A percentile compares a stretch with the other conserved stretches of the same genome.
phyloP scores from a whole-genome alignment of 1,139 yeast species.

The Saccharomyces hybrid region DNA sequence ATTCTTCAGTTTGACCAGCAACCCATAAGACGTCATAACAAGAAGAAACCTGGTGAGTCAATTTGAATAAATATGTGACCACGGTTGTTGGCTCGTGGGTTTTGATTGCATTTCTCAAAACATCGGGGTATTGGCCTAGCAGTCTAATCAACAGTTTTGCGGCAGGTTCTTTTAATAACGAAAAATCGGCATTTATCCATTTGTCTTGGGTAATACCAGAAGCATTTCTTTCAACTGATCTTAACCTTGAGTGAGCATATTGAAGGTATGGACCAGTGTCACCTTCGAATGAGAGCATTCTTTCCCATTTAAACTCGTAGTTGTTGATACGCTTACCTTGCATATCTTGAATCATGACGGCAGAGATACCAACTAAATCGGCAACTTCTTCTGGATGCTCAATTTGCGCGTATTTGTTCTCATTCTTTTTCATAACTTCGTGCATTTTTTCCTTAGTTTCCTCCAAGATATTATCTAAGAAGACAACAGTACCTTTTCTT shows the following conservation, averaged over 20 bases:
- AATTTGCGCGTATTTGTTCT: constrained; percentile 84
- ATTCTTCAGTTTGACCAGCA: constrained; percentile 84
- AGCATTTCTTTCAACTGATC: constrained; percentile 89
- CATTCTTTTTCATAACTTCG: constrained; percentile 92
- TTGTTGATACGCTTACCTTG: constrained; percentile 94
- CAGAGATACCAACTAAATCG: constrained; percentile 91
- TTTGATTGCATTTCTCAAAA: constrained; percentile 71
- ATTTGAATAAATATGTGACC: constrained; percentile 85
- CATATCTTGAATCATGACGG: constrained; percentile 99
- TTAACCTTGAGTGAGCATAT: constrained; percentile 95
- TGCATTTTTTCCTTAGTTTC: constrained; percentile 95
- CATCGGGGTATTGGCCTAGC: constrained; percentile 88
- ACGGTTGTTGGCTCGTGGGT: constrained; percentile 90
- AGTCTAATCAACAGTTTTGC: constrained; percentile 69
- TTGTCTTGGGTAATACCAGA: constrained; percentile 36
- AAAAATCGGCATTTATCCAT: constrained; percentile 53
- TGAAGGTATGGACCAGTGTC: constrained; percentile 99
- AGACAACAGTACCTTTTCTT: constrained; percentile 96
- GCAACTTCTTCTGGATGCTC: constrained; percentile 94
- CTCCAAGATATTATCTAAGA: constrained; percentile 86
- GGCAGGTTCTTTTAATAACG: constrained; percentile 66
- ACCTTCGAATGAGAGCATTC: constrained; percentile 98
- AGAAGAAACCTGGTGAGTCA: constrained; percentile 89
- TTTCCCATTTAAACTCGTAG: constrained; percentile 95
- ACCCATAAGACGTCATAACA: constrained; percentile 97